These are phyloP conservation scores for Monotropa hypopitys DNA, from an alignment of 179 eudicot species.

Conservation along the genomic window DNA sequence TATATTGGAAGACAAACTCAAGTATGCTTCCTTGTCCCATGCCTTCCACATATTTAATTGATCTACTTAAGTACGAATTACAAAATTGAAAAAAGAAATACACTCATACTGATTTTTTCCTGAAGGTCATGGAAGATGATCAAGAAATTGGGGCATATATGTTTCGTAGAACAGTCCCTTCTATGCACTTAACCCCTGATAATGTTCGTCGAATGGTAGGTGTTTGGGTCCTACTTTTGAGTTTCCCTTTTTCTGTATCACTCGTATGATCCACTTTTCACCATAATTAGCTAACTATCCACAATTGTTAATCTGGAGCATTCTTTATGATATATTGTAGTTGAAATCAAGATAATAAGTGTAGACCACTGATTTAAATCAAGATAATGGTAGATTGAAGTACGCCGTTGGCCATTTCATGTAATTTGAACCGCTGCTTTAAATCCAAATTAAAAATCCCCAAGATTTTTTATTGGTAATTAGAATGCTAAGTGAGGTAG, in stretches of 20 bases:
- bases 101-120: slow-evolving; percentile 3
- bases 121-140: slow-evolving; percentile 99
- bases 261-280: background rate
- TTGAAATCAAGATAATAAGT: background rate
- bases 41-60: background rate
- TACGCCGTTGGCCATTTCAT: background rate
- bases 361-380: too few relatives aligned
- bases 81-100: background rate
- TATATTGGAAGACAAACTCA: slow-evolving; percentile 96
- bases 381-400: too few relatives aligned
- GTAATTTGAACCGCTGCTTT: background rate
- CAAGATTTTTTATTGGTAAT: background rate
- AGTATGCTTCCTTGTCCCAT: slow-evolving; percentile 25
- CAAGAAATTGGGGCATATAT: slow-evolving; percentile 94
- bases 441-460: background rate
- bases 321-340: background rate
- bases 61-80: background rate
- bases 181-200: slow-evolving; percentile 78
- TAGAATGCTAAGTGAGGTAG: background rate
- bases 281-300: background rate
- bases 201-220: slow-evolving; percentile 91
- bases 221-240: background rate
- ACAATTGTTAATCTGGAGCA: background rate
- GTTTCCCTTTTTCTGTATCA: background rate
- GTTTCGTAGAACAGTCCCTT: slow-evolving; percentile 95